A percentile compares a stretch with the other conserved stretches of the same genome.
Conservation (phyloP, 1,284 basidiomycete genomes). For the Sanguinoderma infundibulare region DNA sequence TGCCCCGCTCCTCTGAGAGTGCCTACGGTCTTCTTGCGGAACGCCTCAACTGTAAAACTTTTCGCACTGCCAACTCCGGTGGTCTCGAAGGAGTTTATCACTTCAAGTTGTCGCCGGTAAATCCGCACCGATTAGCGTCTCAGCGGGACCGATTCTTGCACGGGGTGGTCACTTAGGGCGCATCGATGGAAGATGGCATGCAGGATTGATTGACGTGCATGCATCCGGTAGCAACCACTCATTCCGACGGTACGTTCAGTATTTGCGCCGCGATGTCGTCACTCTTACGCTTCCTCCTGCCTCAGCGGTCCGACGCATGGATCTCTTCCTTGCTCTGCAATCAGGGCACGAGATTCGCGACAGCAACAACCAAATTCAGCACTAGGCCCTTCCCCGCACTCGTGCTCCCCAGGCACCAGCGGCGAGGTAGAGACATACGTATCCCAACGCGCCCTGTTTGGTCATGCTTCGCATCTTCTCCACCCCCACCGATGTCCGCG, state of each 20-base stretch:
- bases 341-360: background rate
- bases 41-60: background rate
- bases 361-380: too few species aligned
- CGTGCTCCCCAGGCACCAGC: background rate
- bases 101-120: background rate
- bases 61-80: background rate
- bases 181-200: background rate
- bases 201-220: background rate
- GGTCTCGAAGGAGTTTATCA: background rate
- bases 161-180: background rate
- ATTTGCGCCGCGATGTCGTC: background rate
- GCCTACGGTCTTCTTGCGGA: background rate
- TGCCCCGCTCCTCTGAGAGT: background rate
- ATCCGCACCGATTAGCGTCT: background rate
- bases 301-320: background rate
- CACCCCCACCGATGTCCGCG: background rate
- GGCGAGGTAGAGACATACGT: background rate
- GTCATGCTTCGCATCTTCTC: background rate
- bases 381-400: background rate
- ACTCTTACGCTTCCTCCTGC: background rate
- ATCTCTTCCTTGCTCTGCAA: background rate
- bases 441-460: background rate
- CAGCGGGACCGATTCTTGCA: background rate
- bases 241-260: background rate
- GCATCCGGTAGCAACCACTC: background rate